Conservation (phyloP, 139 green algal species). For the Tetradesmus lagerheimii region DNA sequence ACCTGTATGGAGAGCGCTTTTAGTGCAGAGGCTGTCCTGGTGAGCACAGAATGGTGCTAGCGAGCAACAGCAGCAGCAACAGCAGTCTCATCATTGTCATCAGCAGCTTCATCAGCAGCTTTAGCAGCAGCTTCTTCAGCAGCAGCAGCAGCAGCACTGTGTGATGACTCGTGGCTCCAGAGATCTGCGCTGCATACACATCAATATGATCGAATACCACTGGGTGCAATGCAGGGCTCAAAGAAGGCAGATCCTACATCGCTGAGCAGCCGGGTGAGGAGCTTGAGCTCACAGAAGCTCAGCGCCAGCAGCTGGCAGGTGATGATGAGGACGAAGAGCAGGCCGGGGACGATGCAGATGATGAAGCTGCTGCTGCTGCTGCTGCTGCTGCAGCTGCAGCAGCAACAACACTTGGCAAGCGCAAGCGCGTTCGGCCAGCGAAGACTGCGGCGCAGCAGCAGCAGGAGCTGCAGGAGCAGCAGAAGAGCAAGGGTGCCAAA, state of each 20-base stretch:
- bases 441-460: neutral
- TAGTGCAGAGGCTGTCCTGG: neutral
- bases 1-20: neutral
- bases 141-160: no score
- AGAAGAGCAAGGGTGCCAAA: neutral
- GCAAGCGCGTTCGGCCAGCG: neutral
- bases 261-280: conserved; percentile 3
- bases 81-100: no score
- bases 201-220: neutral
- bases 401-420: conserved; percentile 2
- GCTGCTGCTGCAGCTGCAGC: neutral
- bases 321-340: no score
- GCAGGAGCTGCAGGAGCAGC: conserved; percentile 8
- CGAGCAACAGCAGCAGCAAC: neutral
- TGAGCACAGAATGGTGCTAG: neutral
- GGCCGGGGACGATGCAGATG: no score
- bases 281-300: neutral
- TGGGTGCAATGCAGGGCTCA: neutral
- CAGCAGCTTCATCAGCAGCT: neutral
- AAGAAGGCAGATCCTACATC: neutral
- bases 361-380: no score
- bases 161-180: neutral
- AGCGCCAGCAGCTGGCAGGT: neutral
- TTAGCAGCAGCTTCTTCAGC: neutral
- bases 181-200: neutral